phyloP scores from a whole-genome alignment of 345 rosid species.

The Melastoma malabathricum region DNA sequence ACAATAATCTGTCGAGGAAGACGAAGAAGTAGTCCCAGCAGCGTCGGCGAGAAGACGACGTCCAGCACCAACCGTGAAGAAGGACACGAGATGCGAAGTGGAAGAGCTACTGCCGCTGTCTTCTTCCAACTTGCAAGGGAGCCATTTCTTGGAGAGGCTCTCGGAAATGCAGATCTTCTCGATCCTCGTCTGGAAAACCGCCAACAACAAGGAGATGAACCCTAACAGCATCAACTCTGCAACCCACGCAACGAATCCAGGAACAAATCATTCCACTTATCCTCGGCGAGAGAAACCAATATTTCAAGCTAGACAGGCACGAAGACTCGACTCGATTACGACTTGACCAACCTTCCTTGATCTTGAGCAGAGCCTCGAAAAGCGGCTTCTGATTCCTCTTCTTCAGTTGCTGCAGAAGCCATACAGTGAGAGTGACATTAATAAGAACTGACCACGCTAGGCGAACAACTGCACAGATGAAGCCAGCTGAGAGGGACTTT shows the following conservation, averaged over 20 bases:
- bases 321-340: background rate
- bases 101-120: slow-evolving; percentile 3
- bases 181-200: slow-evolving; percentile 46
- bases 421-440: too few relatives aligned
- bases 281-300: background rate
- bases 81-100: slow-evolving; percentile 28
- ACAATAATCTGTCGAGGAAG: slow-evolving; percentile 12
- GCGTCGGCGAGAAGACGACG: slow-evolving; percentile 48
- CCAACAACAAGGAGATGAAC: slow-evolving; percentile 60
- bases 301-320: background rate
- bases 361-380: slow-evolving; percentile 57
- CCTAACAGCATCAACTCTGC: slow-evolving; percentile 91
- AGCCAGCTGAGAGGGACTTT: too few relatives aligned
- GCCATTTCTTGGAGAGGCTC: slow-evolving; percentile 28
- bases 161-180: slow-evolving; percentile 37
- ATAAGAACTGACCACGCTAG: too few relatives aligned
- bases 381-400: slow-evolving; percentile 56
- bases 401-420: slow-evolving; percentile 33
- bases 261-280: background rate
- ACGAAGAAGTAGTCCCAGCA: slow-evolving; percentile 6
- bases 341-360: slow-evolving; percentile 57
- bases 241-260: background rate
- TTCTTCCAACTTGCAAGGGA: slow-evolving; percentile 37
- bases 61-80: slow-evolving; percentile 10
- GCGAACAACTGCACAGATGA: too few relatives aligned